These are phyloP conservation scores for Podaxis sp. DNA, from an alignment of 768 basidiomycete species.

Conservation along the genomic window DNA sequence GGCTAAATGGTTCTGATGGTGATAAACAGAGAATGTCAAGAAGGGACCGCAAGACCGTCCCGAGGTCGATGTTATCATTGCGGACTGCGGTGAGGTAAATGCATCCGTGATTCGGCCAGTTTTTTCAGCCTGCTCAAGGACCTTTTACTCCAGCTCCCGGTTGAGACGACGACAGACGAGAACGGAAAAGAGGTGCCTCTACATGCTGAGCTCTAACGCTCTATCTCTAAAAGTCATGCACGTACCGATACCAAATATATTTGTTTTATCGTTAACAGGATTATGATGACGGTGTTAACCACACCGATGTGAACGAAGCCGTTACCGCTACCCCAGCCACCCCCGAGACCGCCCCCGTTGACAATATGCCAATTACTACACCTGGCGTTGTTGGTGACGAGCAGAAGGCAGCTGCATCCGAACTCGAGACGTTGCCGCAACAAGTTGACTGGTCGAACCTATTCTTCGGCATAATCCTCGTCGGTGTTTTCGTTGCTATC, in stretches of 20 bases:
- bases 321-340: conserved; percentile 8
- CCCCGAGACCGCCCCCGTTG: conserved; percentile 10
- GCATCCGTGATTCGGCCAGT: not conserved
- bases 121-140: conserved; percentile 11
- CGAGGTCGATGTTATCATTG: conserved; percentile 73
- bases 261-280: conserved; percentile 20
- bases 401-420: conserved; percentile 4
- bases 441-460: conserved; percentile 27
- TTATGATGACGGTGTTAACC: not conserved
- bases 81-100: conserved; percentile 83
- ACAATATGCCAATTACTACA: not conserved
- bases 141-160: conserved; percentile 40
- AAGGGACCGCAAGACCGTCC: conserved; percentile 78
- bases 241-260: conserved; percentile 55
- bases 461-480: conserved; percentile 39
- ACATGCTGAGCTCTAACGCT: conserved; percentile 88
- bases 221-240: conserved; percentile 31
- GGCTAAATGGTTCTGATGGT: conserved; percentile 8
- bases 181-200: conserved; percentile 90
- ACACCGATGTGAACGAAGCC: conserved; percentile 7
- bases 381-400: not conserved
- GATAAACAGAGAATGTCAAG: conserved; percentile 63
- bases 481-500: conserved; percentile 43
- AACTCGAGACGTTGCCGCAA: conserved; percentile 4
- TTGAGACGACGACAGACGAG: conserved; percentile 54